These are phyloP conservation scores for Hypoxylon sp. DNA, from an alignment of 2,329 filamentous ascomycete genomes.

Conservation along the genomic window DNA sequence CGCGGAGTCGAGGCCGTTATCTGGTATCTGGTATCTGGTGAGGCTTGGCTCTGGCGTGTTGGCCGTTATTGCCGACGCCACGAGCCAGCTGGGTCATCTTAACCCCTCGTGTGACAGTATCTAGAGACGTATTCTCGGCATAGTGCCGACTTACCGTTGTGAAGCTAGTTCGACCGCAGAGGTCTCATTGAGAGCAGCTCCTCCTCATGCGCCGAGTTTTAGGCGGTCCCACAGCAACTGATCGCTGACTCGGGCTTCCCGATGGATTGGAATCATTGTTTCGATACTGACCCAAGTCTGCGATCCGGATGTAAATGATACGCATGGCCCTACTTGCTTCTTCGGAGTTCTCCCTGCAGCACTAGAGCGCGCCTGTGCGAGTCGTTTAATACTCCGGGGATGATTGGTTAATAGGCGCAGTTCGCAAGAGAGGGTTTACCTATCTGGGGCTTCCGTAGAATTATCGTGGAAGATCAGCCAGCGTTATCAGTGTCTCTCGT, in stretches of 20 bases:
- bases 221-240: background rate
- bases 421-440: conserved; percentile 5
- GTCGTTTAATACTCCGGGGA: background rate
- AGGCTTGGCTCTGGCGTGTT: conserved; percentile 10
- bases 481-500: background rate
- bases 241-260: conserved; percentile 15
- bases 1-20: conserved; percentile 16
- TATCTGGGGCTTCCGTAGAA: background rate
- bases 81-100: conserved; percentile 24
- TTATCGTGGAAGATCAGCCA: background rate
- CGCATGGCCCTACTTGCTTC: conserved; percentile 1
- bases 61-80: conserved; percentile 33
- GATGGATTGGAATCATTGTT: conserved; percentile 12
- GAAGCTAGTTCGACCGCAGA: background rate
- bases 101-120: conserved; percentile 15
- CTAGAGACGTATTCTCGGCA: conserved; percentile 5
- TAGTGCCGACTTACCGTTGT: conserved; percentile 23
- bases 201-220: conserved; percentile 8
- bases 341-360: background rate
- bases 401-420: background rate
- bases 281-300: conserved; percentile 15
- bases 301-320: conserved; percentile 9
- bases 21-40: conserved; percentile 15
- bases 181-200: background rate
- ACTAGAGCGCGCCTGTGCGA: background rate